Base-by-base conservation (phyloP, 176 grass and related monocot species). In the Oryza meridionalis region DNA sequence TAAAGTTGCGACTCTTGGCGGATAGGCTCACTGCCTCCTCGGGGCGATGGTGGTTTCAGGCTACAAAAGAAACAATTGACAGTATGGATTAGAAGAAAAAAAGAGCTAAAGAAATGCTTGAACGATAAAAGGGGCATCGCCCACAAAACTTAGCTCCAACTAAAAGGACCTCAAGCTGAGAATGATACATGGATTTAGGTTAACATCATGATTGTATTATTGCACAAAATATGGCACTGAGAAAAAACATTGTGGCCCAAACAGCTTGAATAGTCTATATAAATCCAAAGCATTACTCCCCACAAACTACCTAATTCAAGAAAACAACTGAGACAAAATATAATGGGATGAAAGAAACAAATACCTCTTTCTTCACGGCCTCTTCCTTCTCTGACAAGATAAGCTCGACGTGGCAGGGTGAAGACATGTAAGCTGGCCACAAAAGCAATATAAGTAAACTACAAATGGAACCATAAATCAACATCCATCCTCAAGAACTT, bases 361-460 rank as follows among this genome's bases (percentile, higher is more conserved):
- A 61, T 76, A 92, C 94, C 91, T 91, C 91, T 66, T 96, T 96
- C 72, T 96, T 96, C 67, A 96, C 86, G 0, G 91, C 67, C 65
- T 96, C 94, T 89, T 96, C 94, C 81, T 96, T 93, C 91, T 96
- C 94, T 66, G 89, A 91, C 84, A 96, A 15, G 47, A 96, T 91
- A 73, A 93, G 33, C 77, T 96, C 94, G 17, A 96, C 91, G 77
- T 96, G 94, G 88, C 91, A 96, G 17, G 90, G 91, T 14, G 91
- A 91, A 31, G 94, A 96, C 94, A 93, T 96, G 80, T 96, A 96
- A 77, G 91, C 91, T 93, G 86, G 86, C 27, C 70, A 78, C 37
- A 32, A 17, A 31, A 73, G 16, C 21, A 73, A 75, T 44, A 67
- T 65, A 35, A 75, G 67, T 73, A 81, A 15, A 12, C 0, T n/a